Percentiles rank a stretch among this genome's conserved stretches.
Conservation (phyloP, 192 early-diverging fungal genomes). For the Piromyces sp. region DNA sequence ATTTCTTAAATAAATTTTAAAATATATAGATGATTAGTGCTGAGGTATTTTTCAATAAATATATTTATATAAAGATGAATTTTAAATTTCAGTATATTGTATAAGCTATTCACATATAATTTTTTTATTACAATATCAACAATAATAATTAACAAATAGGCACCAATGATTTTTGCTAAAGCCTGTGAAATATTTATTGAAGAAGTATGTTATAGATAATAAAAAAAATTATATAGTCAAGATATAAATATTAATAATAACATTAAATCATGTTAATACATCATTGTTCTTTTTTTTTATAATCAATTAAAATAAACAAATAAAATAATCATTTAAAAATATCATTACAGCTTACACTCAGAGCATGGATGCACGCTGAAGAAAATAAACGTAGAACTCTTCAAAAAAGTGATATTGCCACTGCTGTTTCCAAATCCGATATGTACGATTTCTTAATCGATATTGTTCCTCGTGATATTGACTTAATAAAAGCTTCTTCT, state of each 20-base stretch:
- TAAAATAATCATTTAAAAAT: too few relatives aligned
- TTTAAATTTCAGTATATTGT: too few relatives aligned
- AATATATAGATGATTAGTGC: background rate
- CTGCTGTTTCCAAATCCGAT: conserved; percentile 72
- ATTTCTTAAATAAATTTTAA: background rate
- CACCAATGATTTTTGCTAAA: background rate
- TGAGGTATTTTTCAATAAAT: too few relatives aligned
- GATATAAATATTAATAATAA: too few relatives aligned
- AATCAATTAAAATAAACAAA: too few relatives aligned
- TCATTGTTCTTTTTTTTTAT: too few relatives aligned
- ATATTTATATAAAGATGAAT: too few relatives aligned
- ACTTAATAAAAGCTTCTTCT: conserved; percentile 12
- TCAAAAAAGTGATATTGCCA: conserved; percentile 65
- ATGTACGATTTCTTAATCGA: conserved; percentile 97
- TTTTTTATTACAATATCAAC: too few relatives aligned
- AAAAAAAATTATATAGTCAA: too few relatives aligned
- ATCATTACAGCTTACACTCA: conserved; percentile 15
- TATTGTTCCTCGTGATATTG: conserved; percentile 82
- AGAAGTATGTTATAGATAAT: background rate
- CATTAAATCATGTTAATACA: too few relatives aligned
- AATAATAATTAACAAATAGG: background rate
- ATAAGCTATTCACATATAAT: too few relatives aligned
- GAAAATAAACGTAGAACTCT: conserved; percentile 91
- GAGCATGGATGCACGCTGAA: conserved; percentile 77
- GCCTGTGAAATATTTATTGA: background rate